Percentiles rank a stretch among this genome's conserved stretches.
Conservation (phyloP, 179 eudicot species). For the Gypsophila paniculata region DNA sequence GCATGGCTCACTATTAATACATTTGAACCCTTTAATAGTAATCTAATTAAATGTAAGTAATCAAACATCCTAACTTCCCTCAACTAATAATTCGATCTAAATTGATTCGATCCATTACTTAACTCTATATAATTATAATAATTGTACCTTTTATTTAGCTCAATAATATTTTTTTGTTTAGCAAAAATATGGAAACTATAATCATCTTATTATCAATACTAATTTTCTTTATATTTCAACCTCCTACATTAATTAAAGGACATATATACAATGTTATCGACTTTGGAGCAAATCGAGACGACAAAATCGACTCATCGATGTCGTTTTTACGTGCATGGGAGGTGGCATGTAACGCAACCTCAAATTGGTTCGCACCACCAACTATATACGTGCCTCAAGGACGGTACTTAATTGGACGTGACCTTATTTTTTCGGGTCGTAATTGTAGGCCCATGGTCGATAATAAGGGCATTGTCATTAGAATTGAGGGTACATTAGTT, state of each 20-base stretch:
- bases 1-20: not conserved
- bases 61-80: too few relatives aligned
- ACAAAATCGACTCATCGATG: slow-evolving; percentile 15
- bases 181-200: not conserved
- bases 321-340: slow-evolving; percentile 24
- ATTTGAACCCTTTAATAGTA: too few relatives aligned
- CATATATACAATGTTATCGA: slow-evolving; percentile 12
- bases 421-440: slow-evolving; percentile 27
- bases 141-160: too few relatives aligned
- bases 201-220: not conserved
- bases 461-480: slow-evolving; percentile 25
- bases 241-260: slow-evolving; percentile 9
- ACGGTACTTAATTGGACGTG: slow-evolving; percentile 22
- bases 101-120: not conserved
- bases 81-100: not conserved
- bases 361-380: slow-evolving; percentile 18
- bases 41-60: too few relatives aligned
- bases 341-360: slow-evolving; percentile 32
- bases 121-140: not conserved
- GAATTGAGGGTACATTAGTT: slow-evolving; percentile 36
- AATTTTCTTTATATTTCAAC: not conserved
- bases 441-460: slow-evolving; percentile 27
- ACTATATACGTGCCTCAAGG: slow-evolving; percentile 37
- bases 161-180: not conserved
- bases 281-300: slow-evolving; percentile 13